These are phyloP conservation scores for Rugonectria rugulosa DNA, from an alignment of 2,329 filamentous ascomycete species.

Conservation along the genomic window DNA sequence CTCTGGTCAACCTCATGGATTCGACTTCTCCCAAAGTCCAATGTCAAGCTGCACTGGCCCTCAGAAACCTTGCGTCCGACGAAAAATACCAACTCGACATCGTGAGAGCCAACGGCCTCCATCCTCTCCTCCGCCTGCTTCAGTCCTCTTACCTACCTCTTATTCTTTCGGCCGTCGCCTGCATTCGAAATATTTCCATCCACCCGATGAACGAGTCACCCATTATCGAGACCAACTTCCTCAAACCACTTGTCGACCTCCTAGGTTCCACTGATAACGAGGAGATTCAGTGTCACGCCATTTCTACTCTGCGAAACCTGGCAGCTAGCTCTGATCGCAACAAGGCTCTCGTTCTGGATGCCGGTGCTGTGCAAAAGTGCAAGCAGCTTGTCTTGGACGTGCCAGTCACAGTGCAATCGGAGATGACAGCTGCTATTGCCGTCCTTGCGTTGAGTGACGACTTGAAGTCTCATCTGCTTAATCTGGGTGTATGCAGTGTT, in stretches of 20 bases:
- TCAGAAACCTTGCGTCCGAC: slow-evolving; percentile 95
- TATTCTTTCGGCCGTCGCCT: slow-evolving; percentile 95
- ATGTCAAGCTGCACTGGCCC: slow-evolving; percentile 92
- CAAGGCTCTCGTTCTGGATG: slow-evolving; percentile 96
- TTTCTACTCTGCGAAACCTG: slow-evolving; percentile 93
- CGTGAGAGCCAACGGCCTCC: slow-evolving; percentile 85
- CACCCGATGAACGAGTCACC: slow-evolving; percentile 97
- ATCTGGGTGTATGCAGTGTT: slow-evolving; percentile 94
- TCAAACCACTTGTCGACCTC: slow-evolving; percentile 91
- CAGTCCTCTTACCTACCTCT: slow-evolving; percentile 96
- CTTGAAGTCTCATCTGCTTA: slow-evolving; percentile 88
- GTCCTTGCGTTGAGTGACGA: slow-evolving; percentile 96
- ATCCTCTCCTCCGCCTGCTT: slow-evolving; percentile 84
- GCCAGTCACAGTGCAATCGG: slow-evolving; percentile 92
- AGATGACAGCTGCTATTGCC: slow-evolving; percentile 99
- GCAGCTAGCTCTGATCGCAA: slow-evolving; percentile 97
- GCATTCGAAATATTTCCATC: slow-evolving; percentile 98
- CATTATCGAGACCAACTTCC: slow-evolving; percentile 96
- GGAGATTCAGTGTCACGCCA: slow-evolving; percentile 98
- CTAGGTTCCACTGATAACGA: slow-evolving; percentile 96
- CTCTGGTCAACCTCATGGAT: slow-evolving; percentile 95
- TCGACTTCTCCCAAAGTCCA: slow-evolving; percentile 97
- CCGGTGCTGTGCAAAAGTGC: slow-evolving; percentile 97
- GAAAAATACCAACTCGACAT: slow-evolving; percentile 99
- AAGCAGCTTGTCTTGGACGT: slow-evolving; percentile 95